Base-by-base conservation (phyloP, 1,139 yeast genomes). In the Candida neerlandica region DNA sequence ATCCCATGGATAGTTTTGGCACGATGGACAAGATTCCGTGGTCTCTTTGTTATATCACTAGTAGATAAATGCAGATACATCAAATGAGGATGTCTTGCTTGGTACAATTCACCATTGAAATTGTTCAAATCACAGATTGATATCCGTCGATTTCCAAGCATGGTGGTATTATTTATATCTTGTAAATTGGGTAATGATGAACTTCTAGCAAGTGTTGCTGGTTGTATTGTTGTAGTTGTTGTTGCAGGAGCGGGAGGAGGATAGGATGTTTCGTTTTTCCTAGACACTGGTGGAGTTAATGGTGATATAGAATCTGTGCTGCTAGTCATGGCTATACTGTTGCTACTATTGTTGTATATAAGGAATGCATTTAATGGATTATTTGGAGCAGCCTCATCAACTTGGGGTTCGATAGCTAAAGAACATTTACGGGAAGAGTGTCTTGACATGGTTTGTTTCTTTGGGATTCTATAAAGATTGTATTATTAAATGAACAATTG, bases 331-430 rank as follows among this genome's bases (percentile, higher is more conserved):
- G 10, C 34, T 14, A 16, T 15, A 29, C 44, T 38, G 30, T 21
- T 29, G 19, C 15, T 40, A 14, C 30, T 32, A 23, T 40, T 42
- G 15, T 46, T 47, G 40, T 57, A 56, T 2, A 69, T 60, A 19
- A 69, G 53, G 50, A 64, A 67, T 5, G 72, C 73, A 50, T 60
- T 60, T 32, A 64, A 52, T 5, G 74, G 73, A 19, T 56, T 53
- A 33, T 61, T 60, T 2, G 53, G 48, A 12, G 52, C 29, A 16
- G 46, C 45, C 12, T 48, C 38, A 26, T 48, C 44, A 11, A 46
- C 50, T 21, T 62, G 53, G 16, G 63, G 56, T 44, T 59, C 67
- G 32, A 64, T 58, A 1, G 66, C 67, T 42, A 63, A 52, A 7
- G 67, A 62, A 45, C 62, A 60, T 44, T 58, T 61, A 21, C 55